These are phyloP conservation scores for Leucocoprinus birnbaumii DNA, from an alignment of 768 basidiomycete species.

Conservation along the genomic window DNA sequence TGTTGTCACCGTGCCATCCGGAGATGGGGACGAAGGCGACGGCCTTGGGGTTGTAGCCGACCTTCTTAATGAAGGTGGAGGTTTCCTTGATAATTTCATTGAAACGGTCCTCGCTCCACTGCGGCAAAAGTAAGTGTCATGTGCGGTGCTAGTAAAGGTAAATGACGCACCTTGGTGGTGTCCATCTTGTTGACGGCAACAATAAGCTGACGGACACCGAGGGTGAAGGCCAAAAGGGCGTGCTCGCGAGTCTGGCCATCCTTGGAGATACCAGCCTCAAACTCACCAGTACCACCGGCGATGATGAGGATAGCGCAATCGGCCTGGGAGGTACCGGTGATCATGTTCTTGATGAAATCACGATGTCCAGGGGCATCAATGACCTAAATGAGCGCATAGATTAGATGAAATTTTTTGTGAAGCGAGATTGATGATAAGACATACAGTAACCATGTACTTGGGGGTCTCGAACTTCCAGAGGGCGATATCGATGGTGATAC, in stretches of 20 bases:
- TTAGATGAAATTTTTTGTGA: conserved; percentile 17
- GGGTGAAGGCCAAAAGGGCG: conserved; percentile 98
- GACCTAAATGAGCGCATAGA: conserved; percentile 51
- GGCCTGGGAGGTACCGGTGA: conserved; percentile 99
- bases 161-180: conserved; percentile 79
- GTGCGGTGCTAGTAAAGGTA: not conserved
- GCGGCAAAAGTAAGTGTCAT: conserved; percentile 13
- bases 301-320: conserved; percentile 99
- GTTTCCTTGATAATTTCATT: conserved; percentile 99
- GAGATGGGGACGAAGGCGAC: conserved; percentile 99
- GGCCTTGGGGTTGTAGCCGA: conserved; percentile 98
- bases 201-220: conserved; percentile 99
- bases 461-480: conserved; percentile 99
- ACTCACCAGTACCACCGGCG: conserved; percentile 98
- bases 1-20: conserved; percentile 99
- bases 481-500: conserved; percentile 99
- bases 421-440: conserved; percentile 27
- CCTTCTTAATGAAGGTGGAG: conserved; percentile 98
- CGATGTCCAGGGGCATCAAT: conserved; percentile 99
- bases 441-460: conserved; percentile 88
- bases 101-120: conserved; percentile 99
- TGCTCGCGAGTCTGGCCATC: conserved; percentile 99
- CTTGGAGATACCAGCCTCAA: conserved; percentile 99
- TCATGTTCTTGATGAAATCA: conserved; percentile 99
- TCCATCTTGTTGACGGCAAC: conserved; percentile 99